Base-by-base conservation (phyloP, 2,329 filamentous ascomycete species). In the Talaromyces sp. region DNA sequence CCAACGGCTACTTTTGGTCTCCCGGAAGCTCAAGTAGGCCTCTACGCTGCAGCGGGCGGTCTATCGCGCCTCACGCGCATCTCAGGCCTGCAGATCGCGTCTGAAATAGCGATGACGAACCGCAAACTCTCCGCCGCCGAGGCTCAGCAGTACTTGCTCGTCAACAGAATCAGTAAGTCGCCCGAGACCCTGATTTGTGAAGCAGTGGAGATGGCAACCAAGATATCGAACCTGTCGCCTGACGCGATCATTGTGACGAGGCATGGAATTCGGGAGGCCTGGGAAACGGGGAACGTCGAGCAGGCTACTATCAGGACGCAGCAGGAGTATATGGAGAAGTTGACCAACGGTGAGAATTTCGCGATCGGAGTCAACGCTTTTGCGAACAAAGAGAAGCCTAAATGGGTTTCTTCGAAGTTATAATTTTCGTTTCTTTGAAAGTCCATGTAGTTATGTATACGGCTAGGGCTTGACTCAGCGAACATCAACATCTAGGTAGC, bases 191-290 rank as follows among this genome's bases (percentile, higher is more conserved):
- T 73, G 58, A 70, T 75, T 48, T 61, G 61, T 37, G 66, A 70
- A 69, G 88, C 89, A 33, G 67, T 93, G 40, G 76, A 77, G 64
- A 80, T 88, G 73, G 90, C 90, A 14, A 75, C 72, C 44, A 76
- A 81, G 71, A 83, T 93, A 68, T 84, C 84, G 64, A 88, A 89
- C 74, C 90, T 87, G 67, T 91, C 87, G 67, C 91, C 90, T 1
- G 91, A 95, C 75, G 82, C 88, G 25, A 84, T 93, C 35, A 85
- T 93, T 69, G 88, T 91, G n/a, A 88, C 81, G 64, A 81, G 89
- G 23, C 87, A 88, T 71, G 90, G 89, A 0, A 70, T 95, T 58
- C 84, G 88, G 73, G 75, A 89, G 66, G 89, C 88, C 0, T 92
- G 88, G 89, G 89, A 91, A 68, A 83, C 81, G 0, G 76, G 87